phyloP scores from a whole-genome alignment of 495 filamentous ascomycete genomes.

The Stereocaulon alpinum region DNA sequence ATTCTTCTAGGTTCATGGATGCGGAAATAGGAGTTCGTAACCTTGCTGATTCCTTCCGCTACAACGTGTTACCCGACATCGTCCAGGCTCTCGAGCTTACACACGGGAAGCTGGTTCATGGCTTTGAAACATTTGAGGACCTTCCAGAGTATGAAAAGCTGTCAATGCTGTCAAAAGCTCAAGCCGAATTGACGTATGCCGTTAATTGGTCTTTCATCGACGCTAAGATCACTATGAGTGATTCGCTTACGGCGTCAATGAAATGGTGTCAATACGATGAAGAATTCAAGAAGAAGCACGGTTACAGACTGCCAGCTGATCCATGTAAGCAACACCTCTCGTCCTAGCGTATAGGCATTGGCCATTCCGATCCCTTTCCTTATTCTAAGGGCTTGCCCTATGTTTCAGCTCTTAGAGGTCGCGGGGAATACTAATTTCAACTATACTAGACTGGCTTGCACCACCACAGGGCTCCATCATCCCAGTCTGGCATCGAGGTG shows the following conservation, averaged over 20 bases:
- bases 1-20: slow-evolving; percentile 23
- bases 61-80: slow-evolving; percentile 20
- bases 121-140: slow-evolving; percentile 20
- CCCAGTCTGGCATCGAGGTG: slow-evolving; percentile 26
- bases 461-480: slow-evolving; percentile 27
- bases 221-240: slow-evolving; percentile 19
- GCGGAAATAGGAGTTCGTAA: slow-evolving; percentile 24
- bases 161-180: slow-evolving; percentile 19
- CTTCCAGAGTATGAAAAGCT: slow-evolving; percentile 25
- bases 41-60: slow-evolving; percentile 21
- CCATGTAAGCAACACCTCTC: slow-evolving; percentile 9
- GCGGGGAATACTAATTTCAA: neutral
- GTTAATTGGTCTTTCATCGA: slow-evolving; percentile 23
- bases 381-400: neutral
- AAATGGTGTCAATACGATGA: slow-evolving; percentile 24
- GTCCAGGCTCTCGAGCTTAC: slow-evolving; percentile 12
- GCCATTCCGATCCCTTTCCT: neutral
- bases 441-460: slow-evolving; percentile 19
- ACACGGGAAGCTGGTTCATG: neutral
- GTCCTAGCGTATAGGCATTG: too few species aligned
- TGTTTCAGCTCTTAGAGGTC: neutral
- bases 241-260: slow-evolving; percentile 24
- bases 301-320: slow-evolving; percentile 24
- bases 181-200: slow-evolving; percentile 25
- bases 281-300: slow-evolving; percentile 19